Percentiles rank a stretch among this genome's conserved stretches.
Evolutionary conservation across 306 rosid genomes (phyloP).

Genomic region (Alnus glutinosa): DNA sequence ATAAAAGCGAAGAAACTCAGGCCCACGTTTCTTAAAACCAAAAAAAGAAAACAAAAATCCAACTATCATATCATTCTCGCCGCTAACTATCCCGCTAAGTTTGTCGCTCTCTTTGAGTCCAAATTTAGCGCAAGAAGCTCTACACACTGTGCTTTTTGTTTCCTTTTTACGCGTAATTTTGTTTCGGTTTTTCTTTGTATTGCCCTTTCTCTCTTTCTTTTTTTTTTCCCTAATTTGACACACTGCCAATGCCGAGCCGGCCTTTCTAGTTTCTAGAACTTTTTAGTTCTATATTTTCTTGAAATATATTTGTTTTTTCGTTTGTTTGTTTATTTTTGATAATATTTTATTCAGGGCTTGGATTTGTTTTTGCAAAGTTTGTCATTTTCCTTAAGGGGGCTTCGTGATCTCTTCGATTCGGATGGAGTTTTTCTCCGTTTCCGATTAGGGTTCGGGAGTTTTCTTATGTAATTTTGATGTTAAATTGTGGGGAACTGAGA

Average conservation of each 20-base stretch:
- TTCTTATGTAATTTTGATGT: background rate
- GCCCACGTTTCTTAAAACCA: background rate
- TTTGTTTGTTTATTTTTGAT: background rate
- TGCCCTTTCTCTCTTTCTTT: background rate
- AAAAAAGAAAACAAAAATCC: background rate
- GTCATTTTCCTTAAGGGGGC: too few relatives aligned
- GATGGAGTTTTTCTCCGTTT: background rate
- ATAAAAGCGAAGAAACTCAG: background rate
- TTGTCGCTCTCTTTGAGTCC: conserved; percentile 27
- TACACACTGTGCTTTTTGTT: conserved; percentile 4
- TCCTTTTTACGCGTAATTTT: conserved; percentile 33
- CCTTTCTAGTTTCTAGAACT: background rate
- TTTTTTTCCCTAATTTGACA: background rate
- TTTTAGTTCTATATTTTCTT: background rate
- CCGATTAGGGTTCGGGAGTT: background rate
- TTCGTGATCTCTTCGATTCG: conserved; percentile 25
- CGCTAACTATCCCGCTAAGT: conserved; percentile 46
- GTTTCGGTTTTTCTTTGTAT: background rate
- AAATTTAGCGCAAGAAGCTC: conserved; percentile 23
- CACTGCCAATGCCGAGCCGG: background rate
- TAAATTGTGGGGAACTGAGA: background rate
- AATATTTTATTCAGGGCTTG: conserved; percentile 1
- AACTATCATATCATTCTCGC: background rate
- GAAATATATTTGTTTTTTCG: background rate
- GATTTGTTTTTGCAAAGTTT: background rate